Conservation (phyloP, 2,329 filamentous ascomycete genomes). For the Cryphonectria parasitica region DNA sequence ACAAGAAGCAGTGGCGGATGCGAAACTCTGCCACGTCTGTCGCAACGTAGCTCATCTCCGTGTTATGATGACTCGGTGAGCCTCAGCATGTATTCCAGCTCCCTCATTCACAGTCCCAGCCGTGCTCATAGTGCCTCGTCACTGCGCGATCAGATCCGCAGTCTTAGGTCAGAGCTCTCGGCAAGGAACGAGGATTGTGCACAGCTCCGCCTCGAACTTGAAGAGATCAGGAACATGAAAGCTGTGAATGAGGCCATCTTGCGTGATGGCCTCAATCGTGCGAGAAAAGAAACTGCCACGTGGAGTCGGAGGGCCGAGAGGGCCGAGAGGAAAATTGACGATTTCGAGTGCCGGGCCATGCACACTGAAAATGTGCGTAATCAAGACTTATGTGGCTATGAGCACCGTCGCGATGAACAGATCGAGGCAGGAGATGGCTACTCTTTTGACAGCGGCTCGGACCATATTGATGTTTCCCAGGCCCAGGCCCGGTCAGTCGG, state of each 20-base stretch:
- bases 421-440: conserved; percentile 1
- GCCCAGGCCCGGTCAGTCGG: conserved; percentile 9
- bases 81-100: conserved; percentile 8
- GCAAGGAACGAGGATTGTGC: conserved; percentile 23
- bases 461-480: conserved; percentile 18
- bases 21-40: conserved; percentile 12
- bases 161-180: conserved; percentile 24
- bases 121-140: conserved; percentile 22
- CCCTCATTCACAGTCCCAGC: conserved; percentile 5
- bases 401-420: not conserved
- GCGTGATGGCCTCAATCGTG: conserved; percentile 22
- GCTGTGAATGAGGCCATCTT: conserved; percentile 22
- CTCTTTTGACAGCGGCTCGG: conserved; percentile 24
- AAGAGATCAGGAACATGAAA: conserved; percentile 19
- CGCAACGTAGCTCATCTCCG: conserved; percentile 12
- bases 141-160: conserved; percentile 27
- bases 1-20: not conserved
- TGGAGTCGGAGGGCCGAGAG: conserved; percentile 28
- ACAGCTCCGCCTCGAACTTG: conserved; percentile 22
- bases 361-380: conserved; percentile 14
- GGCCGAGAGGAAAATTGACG: conserved; percentile 24
- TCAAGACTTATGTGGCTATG: not conserved
- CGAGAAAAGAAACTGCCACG: conserved; percentile 16
- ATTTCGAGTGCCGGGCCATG: conserved; percentile 7
- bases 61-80: not conserved